phyloP scores from a whole-genome alignment of 306 rosid species.

The Albizia julibrissin region DNA sequence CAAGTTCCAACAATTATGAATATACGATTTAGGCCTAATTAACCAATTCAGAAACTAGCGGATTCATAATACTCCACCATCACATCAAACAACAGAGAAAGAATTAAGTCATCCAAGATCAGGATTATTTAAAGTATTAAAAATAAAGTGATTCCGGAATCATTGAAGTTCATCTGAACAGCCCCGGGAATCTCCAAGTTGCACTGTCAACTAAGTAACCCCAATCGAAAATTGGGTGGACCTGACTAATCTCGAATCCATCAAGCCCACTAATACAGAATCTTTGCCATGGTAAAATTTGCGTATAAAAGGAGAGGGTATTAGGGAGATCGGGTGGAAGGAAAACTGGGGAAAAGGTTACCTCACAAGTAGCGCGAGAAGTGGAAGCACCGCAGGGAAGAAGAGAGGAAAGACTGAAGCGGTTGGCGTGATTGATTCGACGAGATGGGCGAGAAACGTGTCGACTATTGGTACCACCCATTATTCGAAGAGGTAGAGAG shows the following conservation, averaged over 20 bases:
- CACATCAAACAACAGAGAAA: not conserved
- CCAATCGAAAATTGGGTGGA: not conserved
- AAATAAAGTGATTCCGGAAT: not conserved
- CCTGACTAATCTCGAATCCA: slow-evolving; percentile 26
- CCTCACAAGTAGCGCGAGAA: slow-evolving; percentile 48
- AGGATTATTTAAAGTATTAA: not conserved
- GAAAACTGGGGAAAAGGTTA: not conserved
- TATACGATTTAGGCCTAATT: not conserved
- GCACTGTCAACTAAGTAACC: not conserved
- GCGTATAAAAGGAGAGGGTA: not conserved
- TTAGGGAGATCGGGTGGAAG: not conserved
- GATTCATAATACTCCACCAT: not conserved
- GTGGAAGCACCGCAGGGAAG: slow-evolving; percentile 53
- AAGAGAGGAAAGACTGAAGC: slow-evolving; percentile 52
- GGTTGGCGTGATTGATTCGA: slow-evolving; percentile 44
- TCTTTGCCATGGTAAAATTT: not conserved
- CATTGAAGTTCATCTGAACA: not conserved
- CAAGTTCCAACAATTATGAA: not conserved
- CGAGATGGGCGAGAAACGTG: slow-evolving; percentile 52
- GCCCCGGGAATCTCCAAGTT: not conserved
- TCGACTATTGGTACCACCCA: slow-evolving; percentile 63
- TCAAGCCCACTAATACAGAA: slow-evolving; percentile 18
- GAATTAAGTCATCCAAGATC: not conserved
- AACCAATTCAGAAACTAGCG: not conserved
- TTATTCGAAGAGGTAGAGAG: not conserved